Evolutionary conservation across 2,329 filamentous ascomycete genomes (phyloP).

Genomic region (Tolypocladium tropicale): DNA sequence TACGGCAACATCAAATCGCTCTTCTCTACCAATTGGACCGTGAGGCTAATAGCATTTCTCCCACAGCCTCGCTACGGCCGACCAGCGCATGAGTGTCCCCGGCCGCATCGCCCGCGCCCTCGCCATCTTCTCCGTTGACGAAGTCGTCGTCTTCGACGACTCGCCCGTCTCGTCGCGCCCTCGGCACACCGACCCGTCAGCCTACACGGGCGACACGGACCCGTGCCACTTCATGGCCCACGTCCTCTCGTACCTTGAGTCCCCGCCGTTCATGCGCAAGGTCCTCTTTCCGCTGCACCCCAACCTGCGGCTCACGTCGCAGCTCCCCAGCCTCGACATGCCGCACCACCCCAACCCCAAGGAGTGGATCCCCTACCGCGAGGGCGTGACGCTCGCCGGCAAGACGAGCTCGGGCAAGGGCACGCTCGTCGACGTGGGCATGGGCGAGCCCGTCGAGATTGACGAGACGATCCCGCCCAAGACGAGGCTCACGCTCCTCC

Average conservation of each 20-base stretch:
- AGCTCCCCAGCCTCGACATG: conserved; percentile 71
- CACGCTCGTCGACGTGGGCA: conserved; percentile 49
- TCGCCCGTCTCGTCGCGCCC: conserved; percentile 35
- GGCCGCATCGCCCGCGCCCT: conserved; percentile 72
- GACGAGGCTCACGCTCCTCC: conserved; percentile 64
- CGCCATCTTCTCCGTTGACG: conserved; percentile 76
- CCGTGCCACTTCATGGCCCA: conserved; percentile 74
- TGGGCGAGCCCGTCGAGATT: conserved; percentile 46
- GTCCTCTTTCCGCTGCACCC: conserved; percentile 68
- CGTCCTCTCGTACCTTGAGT: conserved; percentile 72
- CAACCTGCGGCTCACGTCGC: conserved; percentile 63
- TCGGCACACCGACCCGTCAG: conserved; percentile 35
- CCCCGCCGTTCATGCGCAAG: conserved; percentile 71
- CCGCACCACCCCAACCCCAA: conserved; percentile 69
- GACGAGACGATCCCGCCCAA: conserved; percentile 53
- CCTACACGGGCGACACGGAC: conserved; percentile 60
- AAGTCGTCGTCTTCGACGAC: conserved; percentile 76
- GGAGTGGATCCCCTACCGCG: conserved; percentile 72
- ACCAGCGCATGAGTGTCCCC: conserved; percentile 63
- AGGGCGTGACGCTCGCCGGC: conserved; percentile 56
- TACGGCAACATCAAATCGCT: conserved; percentile 32
- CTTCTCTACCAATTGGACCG: neutral
- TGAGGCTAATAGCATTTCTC: neutral
- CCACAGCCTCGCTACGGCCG: conserved; percentile 57
- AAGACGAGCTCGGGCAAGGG: conserved; percentile 29